Base-by-base conservation (phyloP, 495 filamentous ascomycete species). In the Filosporella fistucella region DNA sequence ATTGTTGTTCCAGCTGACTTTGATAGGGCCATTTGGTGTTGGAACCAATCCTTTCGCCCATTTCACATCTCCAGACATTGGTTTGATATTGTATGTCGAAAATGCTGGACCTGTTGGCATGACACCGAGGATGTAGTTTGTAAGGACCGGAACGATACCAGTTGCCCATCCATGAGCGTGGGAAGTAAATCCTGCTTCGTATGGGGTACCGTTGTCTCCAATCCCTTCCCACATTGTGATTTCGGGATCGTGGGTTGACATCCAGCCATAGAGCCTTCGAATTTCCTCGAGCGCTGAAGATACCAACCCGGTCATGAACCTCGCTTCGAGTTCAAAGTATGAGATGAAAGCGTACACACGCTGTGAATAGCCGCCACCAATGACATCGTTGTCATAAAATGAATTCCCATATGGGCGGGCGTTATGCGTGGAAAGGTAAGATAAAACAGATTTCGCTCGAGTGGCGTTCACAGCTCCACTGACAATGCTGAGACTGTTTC, bases 281-380 rank as follows among this genome's bases (percentile, higher is more conserved):
- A 75, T 62, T 52, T 68, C 60, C 43, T 70, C 65, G 13, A 68
- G 43, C 1, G 69, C 71, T 3, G 62, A 62, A 8, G 43, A 59
- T 6, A 58, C 55, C 7, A 52, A 39, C 5, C 63, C 62, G 13
- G 50, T 34, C 12, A 55, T 57, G 51, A 75, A 73, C 24, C 71
- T 63, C 17, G 70, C 69, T 21, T 64, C 62, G 29, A 66, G 59
- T 51, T 75, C 71, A 46, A 75, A 73, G 48, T 72, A 73, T 12
- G 71, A 72, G n/a, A 68, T 66, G 41, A 75, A 73, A 11, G 71
- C 61, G 48, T 73, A 75, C n/a, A 75, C 71, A 7, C 69, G 63
- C 12, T 66, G 35, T 1, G 63, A 63, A 51, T 62, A 71, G 1
- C 62, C 66, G 2, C 30, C 46, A 5, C 43, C 55, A 7, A 71